These are phyloP conservation scores for Solanum chmielewskii DNA, from an alignment of 257 asterid species.

Conservation along the genomic window DNA sequence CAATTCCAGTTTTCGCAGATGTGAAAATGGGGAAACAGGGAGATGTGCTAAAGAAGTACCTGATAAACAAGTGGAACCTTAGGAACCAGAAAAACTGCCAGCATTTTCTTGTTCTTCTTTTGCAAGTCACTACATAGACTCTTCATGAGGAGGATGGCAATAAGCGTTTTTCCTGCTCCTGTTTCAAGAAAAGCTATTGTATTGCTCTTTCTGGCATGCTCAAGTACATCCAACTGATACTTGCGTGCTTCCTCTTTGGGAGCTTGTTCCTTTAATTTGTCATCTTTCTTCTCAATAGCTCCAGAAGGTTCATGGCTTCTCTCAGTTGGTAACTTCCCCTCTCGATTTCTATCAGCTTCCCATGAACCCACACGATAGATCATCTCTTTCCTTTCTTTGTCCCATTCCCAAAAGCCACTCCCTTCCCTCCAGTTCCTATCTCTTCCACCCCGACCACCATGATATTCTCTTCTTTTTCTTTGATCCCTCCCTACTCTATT, in stretches of 20 bases:
- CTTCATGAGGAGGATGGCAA: slow-evolving; percentile 85
- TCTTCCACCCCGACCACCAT: slow-evolving; percentile 45
- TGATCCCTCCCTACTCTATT: slow-evolving; percentile 49
- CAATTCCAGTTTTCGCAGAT: background rate
- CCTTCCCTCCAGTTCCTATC: slow-evolving; percentile 53
- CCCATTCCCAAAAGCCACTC: slow-evolving; percentile 94
- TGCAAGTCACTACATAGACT: slow-evolving; percentile 61
- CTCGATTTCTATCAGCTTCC: slow-evolving; percentile 57
- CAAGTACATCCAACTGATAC: slow-evolving; percentile 95
- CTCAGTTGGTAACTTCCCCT: slow-evolving; percentile 31
- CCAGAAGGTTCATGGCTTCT: slow-evolving; percentile 21
- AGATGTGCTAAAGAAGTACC: slow-evolving; percentile 27
- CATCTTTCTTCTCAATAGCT: slow-evolving; percentile 34
- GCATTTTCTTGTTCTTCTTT: slow-evolving; percentile 63
- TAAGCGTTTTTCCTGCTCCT: slow-evolving; percentile 95
- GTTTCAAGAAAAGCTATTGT: slow-evolving; percentile 98
- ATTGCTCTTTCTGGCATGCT: slow-evolving; percentile 84
- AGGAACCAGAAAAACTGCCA: slow-evolving; percentile 94
- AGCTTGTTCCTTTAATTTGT: slow-evolving; percentile 40
- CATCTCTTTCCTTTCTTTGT: slow-evolving; percentile 63
- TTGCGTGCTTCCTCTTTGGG: slow-evolving; percentile 90
- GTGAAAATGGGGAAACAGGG: background rate
- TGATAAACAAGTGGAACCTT: slow-evolving; percentile 98
- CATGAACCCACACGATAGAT: slow-evolving; percentile 72
- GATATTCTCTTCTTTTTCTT: slow-evolving; percentile 49